Evolutionary conservation across 257 asterid genomes (phyloP).

Genomic region (Nicotiana paniculata): DNA sequence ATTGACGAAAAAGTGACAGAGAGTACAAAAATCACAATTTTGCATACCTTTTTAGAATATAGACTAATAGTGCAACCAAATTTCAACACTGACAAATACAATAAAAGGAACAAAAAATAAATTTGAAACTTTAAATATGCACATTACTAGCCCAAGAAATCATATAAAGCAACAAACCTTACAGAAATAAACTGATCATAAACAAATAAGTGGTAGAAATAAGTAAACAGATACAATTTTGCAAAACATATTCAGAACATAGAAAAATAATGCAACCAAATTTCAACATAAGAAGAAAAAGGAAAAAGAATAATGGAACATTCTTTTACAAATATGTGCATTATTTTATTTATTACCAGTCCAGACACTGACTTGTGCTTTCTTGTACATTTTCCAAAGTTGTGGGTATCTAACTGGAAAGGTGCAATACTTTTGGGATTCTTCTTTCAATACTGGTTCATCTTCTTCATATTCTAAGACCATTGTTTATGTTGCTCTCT

Average conservation of each 20-base stretch:
- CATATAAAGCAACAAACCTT: neutral
- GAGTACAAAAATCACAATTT: neutral
- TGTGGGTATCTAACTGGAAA: conserved; percentile 66
- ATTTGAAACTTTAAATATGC: neutral
- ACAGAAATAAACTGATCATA: neutral
- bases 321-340: too few relatives aligned
- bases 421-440: conserved; percentile 62
- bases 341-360: conserved; percentile 29
- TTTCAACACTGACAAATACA: neutral
- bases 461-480: conserved; percentile 28
- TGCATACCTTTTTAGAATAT: neutral
- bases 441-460: conserved; percentile 68
- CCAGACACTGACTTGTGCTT: conserved; percentile 70
- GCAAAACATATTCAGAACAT: neutral
- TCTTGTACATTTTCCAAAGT: conserved; percentile 86
- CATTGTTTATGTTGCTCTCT: conserved; percentile 12
- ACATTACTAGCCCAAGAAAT: neutral
- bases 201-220: neutral
- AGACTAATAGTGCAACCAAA: neutral
- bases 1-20: neutral
- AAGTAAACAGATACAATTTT: neutral
- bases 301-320: neutral
- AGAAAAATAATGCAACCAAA: neutral
- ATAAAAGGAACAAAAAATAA: neutral
- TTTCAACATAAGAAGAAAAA: neutral